Evolutionary conservation across 805 yeast species (phyloP), one percentile per base, ranked within the genome.

Genomic region (Spathaspora hagerdaliae): DNA sequence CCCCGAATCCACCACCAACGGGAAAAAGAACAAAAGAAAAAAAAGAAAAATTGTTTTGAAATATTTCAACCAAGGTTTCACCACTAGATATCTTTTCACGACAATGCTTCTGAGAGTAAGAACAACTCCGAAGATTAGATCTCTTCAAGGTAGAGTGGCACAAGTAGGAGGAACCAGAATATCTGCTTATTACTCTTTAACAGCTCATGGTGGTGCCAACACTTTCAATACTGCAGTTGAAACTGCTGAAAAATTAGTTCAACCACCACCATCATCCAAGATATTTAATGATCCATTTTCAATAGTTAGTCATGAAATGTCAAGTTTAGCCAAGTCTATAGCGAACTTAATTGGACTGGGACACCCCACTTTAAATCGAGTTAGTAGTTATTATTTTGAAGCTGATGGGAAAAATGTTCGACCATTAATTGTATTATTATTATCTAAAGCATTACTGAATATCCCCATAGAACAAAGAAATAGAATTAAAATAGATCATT

Each of bases 371-470:
- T 74, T 92, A 49, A 91, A 92, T 66, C 76, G 95, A 53, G 96
- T 92, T 4, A 84, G 96, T n/a, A 81, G 89, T 32, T 94, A 94
- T 69, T 94, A 94, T 68, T 94, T 94, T 56, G 96, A 91, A 65
- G 87, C 94, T 14, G 96, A 92, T 60, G 98, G 99, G 6, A 94
- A 94, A 65, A 95, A 91, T 60, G 89, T 94, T 14, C 77, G 99
- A 47, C 99, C 99, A 1, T 69, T 94, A 52, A 79, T 94, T 48
- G 98, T 94, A 10, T 71, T 94, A 46, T 69, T 94, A 41, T 71
- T 94, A 43, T 81, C 95, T 32, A 85, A 89, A 57, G 94, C 97
- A 4, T 72, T 92, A 45, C 76, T 85, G 49, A 73, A 77, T 49
- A 87, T 91, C 36, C 97, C 97, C 2, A 51, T 73, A 12, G 75